Conservation (phyloP, 495 filamentous ascomycete genomes). For the Aspergillus wentii region DNA sequence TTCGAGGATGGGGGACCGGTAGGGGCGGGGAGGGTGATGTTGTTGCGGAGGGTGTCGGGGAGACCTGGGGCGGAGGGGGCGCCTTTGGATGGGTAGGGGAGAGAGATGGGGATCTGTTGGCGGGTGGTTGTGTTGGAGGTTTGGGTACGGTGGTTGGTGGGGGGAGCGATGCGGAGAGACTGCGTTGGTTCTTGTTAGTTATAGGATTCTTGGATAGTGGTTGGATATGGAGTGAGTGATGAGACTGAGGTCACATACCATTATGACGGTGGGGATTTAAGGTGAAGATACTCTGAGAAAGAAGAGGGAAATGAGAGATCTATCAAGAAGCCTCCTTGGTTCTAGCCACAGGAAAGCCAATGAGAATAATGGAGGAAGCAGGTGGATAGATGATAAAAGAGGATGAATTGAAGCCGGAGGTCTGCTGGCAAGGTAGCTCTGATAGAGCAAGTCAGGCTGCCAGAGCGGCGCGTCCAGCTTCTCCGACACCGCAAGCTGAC, state of each 20-base stretch:
- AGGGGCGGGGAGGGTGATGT: conserved; percentile 54
- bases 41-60: conserved; percentile 84
- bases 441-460: conserved; percentile 14
- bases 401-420: conserved; percentile 11
- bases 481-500: conserved; percentile 21
- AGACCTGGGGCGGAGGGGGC: conserved; percentile 88
- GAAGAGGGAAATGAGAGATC: conserved; percentile 1
- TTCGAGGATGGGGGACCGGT: conserved; percentile 41
- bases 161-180: conserved; percentile 86
- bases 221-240: not conserved
- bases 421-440: conserved; percentile 5
- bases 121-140: conserved; percentile 53
- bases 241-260: conserved; percentile 18
- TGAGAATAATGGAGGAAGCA: conserved; percentile 6
- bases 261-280: conserved; percentile 15
- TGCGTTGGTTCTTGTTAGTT: conserved; percentile 24
- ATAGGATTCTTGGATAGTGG: too few species aligned
- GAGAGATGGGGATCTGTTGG: conserved; percentile 22
- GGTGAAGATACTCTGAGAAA: not conserved
- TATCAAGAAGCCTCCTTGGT: too few species aligned
- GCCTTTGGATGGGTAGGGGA: conserved; percentile 43
- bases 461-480: conserved; percentile 32
- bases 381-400: conserved; percentile 13
- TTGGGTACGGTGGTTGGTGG: conserved; percentile 49
- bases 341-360: too few species aligned